Conservation (phyloP, 1,139 yeast genomes). For the Debaryomyces nepalensis region DNA sequence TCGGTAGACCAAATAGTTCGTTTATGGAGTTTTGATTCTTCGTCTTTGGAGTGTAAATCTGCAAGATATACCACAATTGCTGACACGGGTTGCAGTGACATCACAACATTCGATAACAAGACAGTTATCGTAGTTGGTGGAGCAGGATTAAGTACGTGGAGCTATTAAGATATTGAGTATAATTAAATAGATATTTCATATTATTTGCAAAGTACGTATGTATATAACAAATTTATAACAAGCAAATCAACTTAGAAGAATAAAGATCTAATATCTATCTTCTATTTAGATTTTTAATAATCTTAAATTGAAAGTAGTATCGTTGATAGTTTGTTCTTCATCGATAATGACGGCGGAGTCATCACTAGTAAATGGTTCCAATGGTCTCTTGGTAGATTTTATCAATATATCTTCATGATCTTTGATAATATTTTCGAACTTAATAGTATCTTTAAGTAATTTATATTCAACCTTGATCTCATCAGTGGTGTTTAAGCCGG, state of each 20-base stretch:
- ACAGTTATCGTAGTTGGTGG: constrained; percentile 63
- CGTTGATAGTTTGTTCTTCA: constrained; percentile 90
- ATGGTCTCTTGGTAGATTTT: constrained; percentile 75
- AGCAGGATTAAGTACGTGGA: constrained; percentile 69
- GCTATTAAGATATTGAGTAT: constrained; percentile 13
- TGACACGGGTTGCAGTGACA: constrained; percentile 79
- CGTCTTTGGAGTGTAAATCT: constrained; percentile 40
- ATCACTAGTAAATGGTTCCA: constrained; percentile 45
- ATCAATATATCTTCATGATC: constrained; percentile 70
- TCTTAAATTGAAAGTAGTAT: constrained; percentile 79
- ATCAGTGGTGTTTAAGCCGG: constrained; percentile 92
- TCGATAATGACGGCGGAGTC: constrained; percentile 66
- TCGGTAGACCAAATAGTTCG: constrained; percentile 83
- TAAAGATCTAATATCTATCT: constrained; percentile 11
- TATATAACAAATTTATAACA: neutral
- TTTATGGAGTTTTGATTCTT: constrained; percentile 55
- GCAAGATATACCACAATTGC: constrained; percentile 78
- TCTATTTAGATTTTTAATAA: constrained; percentile 60
- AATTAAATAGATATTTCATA: neutral
- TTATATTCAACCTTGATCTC: constrained; percentile 88
- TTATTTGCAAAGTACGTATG: constrained; percentile 1
- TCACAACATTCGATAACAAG: constrained; percentile 28
- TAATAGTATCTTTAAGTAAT: constrained; percentile 70
- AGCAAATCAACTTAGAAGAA: constrained; percentile 8
- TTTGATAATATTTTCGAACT: constrained; percentile 64